phyloP scores from a whole-genome alignment of 768 basidiomycete genomes.

The Vishniacozyma victoriae region DNA sequence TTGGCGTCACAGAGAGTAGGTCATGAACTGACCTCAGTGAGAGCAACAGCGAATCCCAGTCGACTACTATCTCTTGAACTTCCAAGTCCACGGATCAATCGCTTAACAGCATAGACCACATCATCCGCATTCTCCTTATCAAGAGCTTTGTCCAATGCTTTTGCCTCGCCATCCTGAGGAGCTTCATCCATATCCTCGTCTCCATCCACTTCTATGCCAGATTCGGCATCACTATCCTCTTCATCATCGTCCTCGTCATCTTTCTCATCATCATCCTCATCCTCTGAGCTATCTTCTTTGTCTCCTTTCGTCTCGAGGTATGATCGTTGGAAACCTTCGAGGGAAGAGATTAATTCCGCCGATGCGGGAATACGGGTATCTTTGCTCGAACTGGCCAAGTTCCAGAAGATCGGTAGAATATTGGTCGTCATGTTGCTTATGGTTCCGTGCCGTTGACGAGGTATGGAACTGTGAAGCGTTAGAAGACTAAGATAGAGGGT shows the following conservation, averaged over 20 bases:
- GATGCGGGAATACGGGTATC: constrained; percentile 78
- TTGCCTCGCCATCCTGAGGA: constrained; percentile 27
- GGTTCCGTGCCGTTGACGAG: too few species aligned
- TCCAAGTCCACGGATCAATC: constrained; percentile 79
- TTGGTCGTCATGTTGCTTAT: constrained; percentile 59
- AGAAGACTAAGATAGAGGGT: too few species aligned
- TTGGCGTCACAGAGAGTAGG: background rate
- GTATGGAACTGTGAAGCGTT: too few species aligned
- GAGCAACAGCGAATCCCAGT: constrained; percentile 88
- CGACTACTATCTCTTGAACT: constrained; percentile 90
- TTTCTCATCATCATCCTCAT: constrained; percentile 50
- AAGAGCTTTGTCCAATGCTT: constrained; percentile 37
- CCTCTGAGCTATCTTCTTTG: constrained; percentile 47
- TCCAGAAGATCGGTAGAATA: constrained; percentile 89
- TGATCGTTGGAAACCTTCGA: constrained; percentile 77
- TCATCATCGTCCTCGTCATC: constrained; percentile 37
- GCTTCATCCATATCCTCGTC: constrained; percentile 42
- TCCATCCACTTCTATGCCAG: constrained; percentile 37
- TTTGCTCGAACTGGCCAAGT: constrained; percentile 74
- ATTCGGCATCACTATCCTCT: constrained; percentile 30
- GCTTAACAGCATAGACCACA: constrained; percentile 82
- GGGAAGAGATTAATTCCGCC: constrained; percentile 68
- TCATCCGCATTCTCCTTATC: constrained; percentile 77
- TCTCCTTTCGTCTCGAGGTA: constrained; percentile 38
- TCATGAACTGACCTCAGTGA: constrained; percentile 70